Evolutionary conservation across 75 land plant genomes (phyloP).

Genomic region (Picea glauca): DNA sequence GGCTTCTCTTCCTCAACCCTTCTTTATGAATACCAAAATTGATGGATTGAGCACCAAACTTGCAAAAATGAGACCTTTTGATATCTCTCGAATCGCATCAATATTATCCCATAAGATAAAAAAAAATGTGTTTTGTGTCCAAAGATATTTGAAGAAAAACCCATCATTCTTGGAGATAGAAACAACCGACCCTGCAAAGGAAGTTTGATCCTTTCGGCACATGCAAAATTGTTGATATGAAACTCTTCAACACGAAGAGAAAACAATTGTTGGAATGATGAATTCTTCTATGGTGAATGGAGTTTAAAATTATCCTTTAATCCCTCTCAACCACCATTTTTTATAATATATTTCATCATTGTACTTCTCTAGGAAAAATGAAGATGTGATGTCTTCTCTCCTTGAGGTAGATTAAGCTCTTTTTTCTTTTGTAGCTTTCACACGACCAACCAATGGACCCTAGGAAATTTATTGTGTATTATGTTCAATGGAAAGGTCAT

Average conservation of each 20-base stretch:
- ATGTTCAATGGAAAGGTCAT: slow-evolving; percentile 38
- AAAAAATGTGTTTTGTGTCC: slow-evolving; percentile 77
- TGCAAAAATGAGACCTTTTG: slow-evolving; percentile 47
- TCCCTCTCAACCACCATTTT: slow-evolving; percentile 5
- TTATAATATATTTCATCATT: too few species aligned
- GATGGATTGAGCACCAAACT: slow-evolving; percentile 49
- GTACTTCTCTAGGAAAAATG: too few species aligned
- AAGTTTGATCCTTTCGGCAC: slow-evolving; percentile 36
- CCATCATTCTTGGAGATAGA: slow-evolving; percentile 62
- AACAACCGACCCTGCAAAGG: slow-evolving; percentile 13
- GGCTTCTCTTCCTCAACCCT: slow-evolving; percentile 66
- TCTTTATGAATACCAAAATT: slow-evolving; percentile 39
- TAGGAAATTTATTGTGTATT: slow-evolving; percentile 42
- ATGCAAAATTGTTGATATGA: slow-evolving; percentile 46
- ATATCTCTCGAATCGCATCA: slow-evolving; percentile 54
- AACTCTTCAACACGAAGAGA: slow-evolving; percentile 47
- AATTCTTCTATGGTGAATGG: slow-evolving; percentile 32
- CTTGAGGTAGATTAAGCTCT: too few species aligned
- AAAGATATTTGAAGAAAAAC: slow-evolving; percentile 78
- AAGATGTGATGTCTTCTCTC: too few species aligned
- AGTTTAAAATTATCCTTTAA: neutral
- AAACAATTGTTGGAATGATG: slow-evolving; percentile 41
- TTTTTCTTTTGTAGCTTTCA: too few species aligned
- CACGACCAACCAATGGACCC: slow-evolving; percentile 32
- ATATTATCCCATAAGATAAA: slow-evolving; percentile 84